Evolutionary conservation across 2,329 filamentous ascomycete species (phyloP).

Genomic region (Rhinocladiella similis): DNA sequence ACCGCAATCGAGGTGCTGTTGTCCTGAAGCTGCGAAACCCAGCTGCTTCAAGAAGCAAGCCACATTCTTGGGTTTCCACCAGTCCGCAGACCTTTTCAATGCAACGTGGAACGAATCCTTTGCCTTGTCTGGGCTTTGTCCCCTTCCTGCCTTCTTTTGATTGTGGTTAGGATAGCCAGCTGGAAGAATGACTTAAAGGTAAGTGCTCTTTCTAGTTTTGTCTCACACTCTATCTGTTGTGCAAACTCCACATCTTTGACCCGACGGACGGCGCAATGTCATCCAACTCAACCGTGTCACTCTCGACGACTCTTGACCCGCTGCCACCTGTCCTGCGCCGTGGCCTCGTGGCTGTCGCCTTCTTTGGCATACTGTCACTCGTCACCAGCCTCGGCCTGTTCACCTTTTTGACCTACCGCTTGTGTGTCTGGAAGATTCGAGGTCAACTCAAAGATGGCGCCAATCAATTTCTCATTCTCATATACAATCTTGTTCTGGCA

Average conservation of each 20-base stretch:
- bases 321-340: slow-evolving; percentile 36
- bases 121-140: neutral
- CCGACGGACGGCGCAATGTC: slow-evolving; percentile 6
- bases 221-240: neutral
- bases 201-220: neutral
- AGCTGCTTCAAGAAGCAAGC: neutral
- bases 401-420: slow-evolving; percentile 51
- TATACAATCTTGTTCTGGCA: slow-evolving; percentile 54
- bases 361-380: slow-evolving; percentile 50
- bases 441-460: slow-evolving; percentile 53
- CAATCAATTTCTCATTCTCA: slow-evolving; percentile 57
- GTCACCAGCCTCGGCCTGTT: slow-evolving; percentile 46
- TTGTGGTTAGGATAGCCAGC: neutral
- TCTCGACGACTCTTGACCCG: slow-evolving; percentile 32
- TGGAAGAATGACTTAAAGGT: neutral
- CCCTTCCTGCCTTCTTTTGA: neutral
- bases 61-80: neutral
- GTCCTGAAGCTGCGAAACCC: too few species aligned
- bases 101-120: neutral
- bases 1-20: neutral
- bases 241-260: neutral
- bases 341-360: slow-evolving; percentile 49
- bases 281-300: slow-evolving; percentile 1
- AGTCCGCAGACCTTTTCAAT: neutral
- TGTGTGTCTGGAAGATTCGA: slow-evolving; percentile 52